Evolutionary conservation across 2,329 filamentous ascomycete species (phyloP).

Genomic region (Arthroderma uncinatum): DNA sequence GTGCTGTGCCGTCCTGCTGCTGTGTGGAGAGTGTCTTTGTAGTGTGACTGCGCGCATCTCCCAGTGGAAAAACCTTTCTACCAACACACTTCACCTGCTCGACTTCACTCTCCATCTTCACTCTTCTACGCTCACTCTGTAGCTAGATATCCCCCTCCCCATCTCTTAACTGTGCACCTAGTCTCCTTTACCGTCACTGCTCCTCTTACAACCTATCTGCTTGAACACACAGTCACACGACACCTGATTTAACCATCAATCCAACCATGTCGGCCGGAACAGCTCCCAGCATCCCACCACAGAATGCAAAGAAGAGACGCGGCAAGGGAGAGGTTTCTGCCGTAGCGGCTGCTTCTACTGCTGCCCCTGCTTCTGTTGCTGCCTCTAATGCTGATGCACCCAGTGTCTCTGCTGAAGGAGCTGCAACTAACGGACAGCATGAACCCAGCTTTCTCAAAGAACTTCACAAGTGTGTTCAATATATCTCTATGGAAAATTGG

Average conservation of each 20-base stretch:
- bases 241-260: background rate
- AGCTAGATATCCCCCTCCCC: conserved; percentile 6
- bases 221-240: conserved; percentile 8
- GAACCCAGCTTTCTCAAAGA: conserved; percentile 80
- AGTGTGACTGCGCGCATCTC: background rate
- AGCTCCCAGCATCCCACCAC: conserved; percentile 53
- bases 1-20: background rate
- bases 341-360: conserved; percentile 40
- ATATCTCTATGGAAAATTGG: conserved; percentile 9
- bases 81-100: background rate
- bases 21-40: background rate
- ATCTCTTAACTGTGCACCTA: background rate
- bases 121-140: background rate
- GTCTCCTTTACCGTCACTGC: conserved; percentile 9
- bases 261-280: conserved; percentile 51
- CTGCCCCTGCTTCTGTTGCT: conserved; percentile 36
- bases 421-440: conserved; percentile 43
- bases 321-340: conserved; percentile 35
- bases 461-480: conserved; percentile 60
- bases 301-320: conserved; percentile 57
- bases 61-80: conserved; percentile 4
- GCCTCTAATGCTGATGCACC: conserved; percentile 18
- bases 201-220: background rate
- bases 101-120: conserved; percentile 6
- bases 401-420: conserved; percentile 24